Evolutionary conservation across 345 rosid genomes (phyloP).

Genomic region (Hirschfeldia incana): DNA sequence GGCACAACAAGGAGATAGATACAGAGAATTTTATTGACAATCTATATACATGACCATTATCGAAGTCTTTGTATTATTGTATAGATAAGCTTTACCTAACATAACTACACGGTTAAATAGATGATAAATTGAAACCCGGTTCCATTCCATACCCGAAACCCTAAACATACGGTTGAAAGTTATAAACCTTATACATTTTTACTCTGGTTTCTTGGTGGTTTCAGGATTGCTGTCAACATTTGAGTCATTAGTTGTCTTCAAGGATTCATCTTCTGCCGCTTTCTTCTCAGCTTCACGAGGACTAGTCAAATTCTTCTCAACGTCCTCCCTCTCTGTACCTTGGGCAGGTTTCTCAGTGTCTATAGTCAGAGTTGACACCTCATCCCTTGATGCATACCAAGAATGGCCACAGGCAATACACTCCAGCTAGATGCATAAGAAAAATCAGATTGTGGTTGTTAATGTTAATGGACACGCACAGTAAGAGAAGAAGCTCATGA

Average conservation of each 20-base stretch:
- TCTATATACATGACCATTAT: neutral
- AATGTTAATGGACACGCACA: neutral
- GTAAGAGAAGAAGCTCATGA: neutral
- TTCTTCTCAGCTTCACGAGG: constrained; percentile 62
- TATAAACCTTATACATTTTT: neutral
- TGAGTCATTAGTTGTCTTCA: constrained; percentile 45
- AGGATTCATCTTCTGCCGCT: constrained; percentile 37
- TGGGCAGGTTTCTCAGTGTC: constrained; percentile 54
- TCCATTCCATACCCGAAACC: neutral
- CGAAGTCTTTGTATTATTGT: neutral
- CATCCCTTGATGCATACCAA: constrained; percentile 96
- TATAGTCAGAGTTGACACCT: constrained; percentile 70
- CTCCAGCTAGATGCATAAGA: constrained; percentile 56
- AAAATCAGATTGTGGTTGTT: neutral
- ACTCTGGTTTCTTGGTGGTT: constrained; percentile 43
- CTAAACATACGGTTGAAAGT: neutral
- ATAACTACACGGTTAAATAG: constrained; percentile 11
- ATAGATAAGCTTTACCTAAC: neutral
- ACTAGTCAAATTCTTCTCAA: constrained; percentile 62
- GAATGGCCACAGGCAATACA: constrained; percentile 81
- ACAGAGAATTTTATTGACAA: neutral
- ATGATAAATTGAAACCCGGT: constrained; percentile 10
- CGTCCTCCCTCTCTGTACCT: constrained; percentile 54
- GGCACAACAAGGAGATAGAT: neutral
- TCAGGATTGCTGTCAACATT: constrained; percentile 31